phyloP scores from a whole-genome alignment of 257 asterid species.

The Nyctanthes arbortristis region DNA sequence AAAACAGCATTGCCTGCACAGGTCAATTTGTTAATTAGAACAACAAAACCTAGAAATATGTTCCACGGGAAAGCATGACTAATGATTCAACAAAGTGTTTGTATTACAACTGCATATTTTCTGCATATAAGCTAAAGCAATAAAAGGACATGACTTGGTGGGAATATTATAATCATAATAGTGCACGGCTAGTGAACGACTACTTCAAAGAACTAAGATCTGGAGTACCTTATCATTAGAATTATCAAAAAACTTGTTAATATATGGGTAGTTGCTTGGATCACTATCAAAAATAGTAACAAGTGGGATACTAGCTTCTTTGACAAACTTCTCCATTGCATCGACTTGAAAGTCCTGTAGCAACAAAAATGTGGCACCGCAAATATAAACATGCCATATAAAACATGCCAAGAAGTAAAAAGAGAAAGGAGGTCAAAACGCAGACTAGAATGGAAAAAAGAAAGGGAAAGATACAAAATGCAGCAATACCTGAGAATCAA shows the following conservation, averaged over 20 bases:
- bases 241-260: conserved; percentile 56
- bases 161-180: too few relatives aligned
- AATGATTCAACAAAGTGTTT: too few relatives aligned
- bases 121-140: too few relatives aligned
- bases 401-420: background rate
- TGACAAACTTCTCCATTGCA: conserved; percentile 65
- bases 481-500: conserved; percentile 58
- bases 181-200: too few relatives aligned
- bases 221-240: conserved; percentile 52
- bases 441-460: background rate
- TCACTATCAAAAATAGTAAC: conserved; percentile 59
- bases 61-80: background rate
- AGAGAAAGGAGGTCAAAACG: background rate
- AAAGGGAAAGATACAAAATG: background rate
- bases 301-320: conserved; percentile 48
- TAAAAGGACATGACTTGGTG: too few relatives aligned
- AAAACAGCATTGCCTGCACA: conserved; percentile 68
- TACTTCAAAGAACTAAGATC: background rate
- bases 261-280: conserved; percentile 48
- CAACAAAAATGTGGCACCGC: conserved; percentile 8
- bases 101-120: too few relatives aligned
- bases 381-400: conserved; percentile 8
- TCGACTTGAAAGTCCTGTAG: conserved; percentile 66
- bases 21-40: background rate
- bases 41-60: background rate